Evolutionary conservation across 805 yeast genomes (phyloP).

Genomic region (Cyberlindnera lachancei): DNA sequence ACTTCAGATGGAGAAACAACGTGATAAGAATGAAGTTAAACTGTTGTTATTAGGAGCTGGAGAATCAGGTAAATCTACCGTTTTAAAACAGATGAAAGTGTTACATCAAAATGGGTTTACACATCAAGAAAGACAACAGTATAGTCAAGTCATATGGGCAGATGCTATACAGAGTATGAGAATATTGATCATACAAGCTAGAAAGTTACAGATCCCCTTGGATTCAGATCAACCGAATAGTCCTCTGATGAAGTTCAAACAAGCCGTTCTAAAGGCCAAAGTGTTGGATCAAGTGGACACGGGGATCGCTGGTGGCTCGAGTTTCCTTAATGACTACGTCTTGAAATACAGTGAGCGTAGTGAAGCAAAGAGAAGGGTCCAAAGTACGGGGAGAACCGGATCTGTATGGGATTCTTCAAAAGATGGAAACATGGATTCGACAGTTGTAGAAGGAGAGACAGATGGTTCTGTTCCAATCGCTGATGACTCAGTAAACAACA

Average conservation of each 20-base stretch:
- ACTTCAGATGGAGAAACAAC: slow-evolving; percentile 42
- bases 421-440: no score
- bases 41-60: slow-evolving; percentile 87
- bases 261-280: slow-evolving; percentile 46
- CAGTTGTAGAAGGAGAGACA: slow-evolving; percentile 1
- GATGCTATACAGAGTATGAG: slow-evolving; percentile 85
- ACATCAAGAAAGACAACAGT: slow-evolving; percentile 69
- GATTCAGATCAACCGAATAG: slow-evolving; percentile 55
- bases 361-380: slow-evolving; percentile 40
- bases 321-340: slow-evolving; percentile 57
- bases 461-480: no score
- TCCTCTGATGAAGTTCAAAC: slow-evolving; percentile 38
- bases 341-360: slow-evolving; percentile 50
- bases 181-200: slow-evolving; percentile 65
- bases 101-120: slow-evolving; percentile 83
- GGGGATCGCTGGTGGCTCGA: slow-evolving; percentile 56
- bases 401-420: slow-evolving; percentile 20
- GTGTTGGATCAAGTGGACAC: slow-evolving; percentile 59
- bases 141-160: slow-evolving; percentile 85
- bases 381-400: slow-evolving; percentile 48
- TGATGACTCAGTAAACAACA: no score
- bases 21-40: slow-evolving; percentile 55
- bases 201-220: slow-evolving; percentile 53
- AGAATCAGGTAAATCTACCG: slow-evolving; percentile 91
- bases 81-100: slow-evolving; percentile 78